Evolutionary conservation across 257 asterid species (phyloP).

Genomic region (Primulina huaijiensis): DNA sequence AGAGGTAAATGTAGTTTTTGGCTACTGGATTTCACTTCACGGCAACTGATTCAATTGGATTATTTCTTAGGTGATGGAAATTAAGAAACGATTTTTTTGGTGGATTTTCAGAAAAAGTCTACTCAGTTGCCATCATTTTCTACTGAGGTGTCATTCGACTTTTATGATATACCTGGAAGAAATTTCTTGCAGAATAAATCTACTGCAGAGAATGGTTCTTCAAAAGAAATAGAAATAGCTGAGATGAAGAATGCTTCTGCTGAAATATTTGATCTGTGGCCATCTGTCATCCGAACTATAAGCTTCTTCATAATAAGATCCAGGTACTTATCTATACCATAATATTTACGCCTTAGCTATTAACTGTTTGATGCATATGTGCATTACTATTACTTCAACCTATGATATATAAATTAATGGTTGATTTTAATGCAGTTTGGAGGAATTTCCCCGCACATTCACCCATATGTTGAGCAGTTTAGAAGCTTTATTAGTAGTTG

Average conservation of each 20-base stretch:
- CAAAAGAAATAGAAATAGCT: slow-evolving; percentile 30
- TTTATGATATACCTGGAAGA: slow-evolving; percentile 55
- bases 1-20: slow-evolving; percentile 43
- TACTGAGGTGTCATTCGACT: slow-evolving; percentile 45
- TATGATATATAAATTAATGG: background rate
- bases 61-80: background rate
- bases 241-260: slow-evolving; percentile 27
- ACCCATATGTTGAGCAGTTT: slow-evolving; percentile 57
- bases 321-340: slow-evolving; percentile 45
- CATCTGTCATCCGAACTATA: slow-evolving; percentile 63
- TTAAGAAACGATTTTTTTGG: slow-evolving; percentile 23
- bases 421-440: slow-evolving; percentile 52
- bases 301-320: slow-evolving; percentile 65
- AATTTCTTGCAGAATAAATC: slow-evolving; percentile 29
- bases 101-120: slow-evolving; percentile 69
- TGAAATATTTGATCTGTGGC: slow-evolving; percentile 54
- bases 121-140: slow-evolving; percentile 43
- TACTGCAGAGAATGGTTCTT: slow-evolving; percentile 32
- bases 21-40: background rate
- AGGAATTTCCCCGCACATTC: slow-evolving; percentile 56
- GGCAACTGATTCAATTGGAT: background rate
- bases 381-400: background rate
- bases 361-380: too few species aligned
- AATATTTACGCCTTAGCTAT: background rate
- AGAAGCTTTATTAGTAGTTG: slow-evolving; percentile 50